Evolutionary conservation across 2,329 filamentous ascomycete species (phyloP), one percentile per base, ranked within the genome.

Genomic region (Taxawa tesnikishii): DNA sequence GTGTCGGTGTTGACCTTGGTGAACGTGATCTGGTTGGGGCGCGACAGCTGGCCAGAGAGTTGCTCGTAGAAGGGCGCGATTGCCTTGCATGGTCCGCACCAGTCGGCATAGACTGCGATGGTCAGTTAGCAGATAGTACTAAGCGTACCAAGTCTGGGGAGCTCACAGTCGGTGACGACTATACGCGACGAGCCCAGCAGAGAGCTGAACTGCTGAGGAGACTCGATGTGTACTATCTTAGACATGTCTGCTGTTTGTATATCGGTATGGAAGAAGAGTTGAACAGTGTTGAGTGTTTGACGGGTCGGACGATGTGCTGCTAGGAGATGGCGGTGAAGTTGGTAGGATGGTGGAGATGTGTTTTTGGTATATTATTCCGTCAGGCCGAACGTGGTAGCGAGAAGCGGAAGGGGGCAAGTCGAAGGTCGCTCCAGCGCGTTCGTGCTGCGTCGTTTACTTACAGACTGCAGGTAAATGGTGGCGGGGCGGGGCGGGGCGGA

Each of bases 151-250:
- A 17, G 23, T 25, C 34, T 19, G 33, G 26, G 26, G 32, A 29
- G 38, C 83, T 70, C 65, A 93, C 85, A 94, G 61, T 94, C 83
- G 49, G 79, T 77, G 33, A 96, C 78, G 26, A 96, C 83, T 38
- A 94, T 73, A 43, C 72, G 74, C 19, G 82, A 85, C 34, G 70
- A 74, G 39, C 70, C 70, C 39, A 94, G 67, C 38, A 90, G 59
- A 18, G 62, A 59, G 46, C 67, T 69, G 48, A 92, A 79, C 50
- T 88, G 75, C 25, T 49, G 40, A 9, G 60, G 53, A 28, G 60
- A 63, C 25, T 54, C 50, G 38, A 65, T 60, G 36, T 58, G 46
- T 26, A 63, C 53, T 6, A 56, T 55, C 37, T 56, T 54, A 23
- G 61, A 59, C 62, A 65, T 66, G 38, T n/a, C n/a, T n/a, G n/a